A percentile compares a stretch with the other conserved stretches of the same genome.
Conservation (phyloP, 1,139 yeast species). For the Yarrowia galli region DNA sequence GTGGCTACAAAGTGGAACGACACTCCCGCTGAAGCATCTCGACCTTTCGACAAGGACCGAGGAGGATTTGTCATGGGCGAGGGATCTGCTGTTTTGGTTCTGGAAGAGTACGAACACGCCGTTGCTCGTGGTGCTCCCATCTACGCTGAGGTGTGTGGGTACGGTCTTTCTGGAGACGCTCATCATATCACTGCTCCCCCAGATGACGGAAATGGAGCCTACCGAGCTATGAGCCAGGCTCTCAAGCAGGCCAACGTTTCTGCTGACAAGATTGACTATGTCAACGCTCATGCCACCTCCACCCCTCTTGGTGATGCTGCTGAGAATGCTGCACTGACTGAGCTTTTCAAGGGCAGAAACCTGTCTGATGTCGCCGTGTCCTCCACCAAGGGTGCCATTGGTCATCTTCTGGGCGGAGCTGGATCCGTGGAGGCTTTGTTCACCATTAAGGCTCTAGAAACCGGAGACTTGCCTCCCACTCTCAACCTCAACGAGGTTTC, state of each 20-base stretch:
- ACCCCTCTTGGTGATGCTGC: constrained; percentile 89
- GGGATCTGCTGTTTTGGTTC: constrained; percentile 82
- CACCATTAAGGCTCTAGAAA: constrained; percentile 69
- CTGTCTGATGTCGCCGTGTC: constrained; percentile 59
- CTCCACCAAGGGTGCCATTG: constrained; percentile 90
- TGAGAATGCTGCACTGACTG: constrained; percentile 75
- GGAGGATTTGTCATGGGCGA: constrained; percentile 93
- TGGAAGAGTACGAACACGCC: constrained; percentile 85
- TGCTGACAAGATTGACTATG: constrained; percentile 65
- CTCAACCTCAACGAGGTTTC: constrained; percentile 68
- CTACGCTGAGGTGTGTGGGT: constrained; percentile 83
- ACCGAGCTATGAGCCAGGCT: constrained; percentile 81
- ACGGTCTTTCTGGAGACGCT: constrained; percentile 92
- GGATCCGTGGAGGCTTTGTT: constrained; percentile 93
- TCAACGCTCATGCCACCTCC: constrained; percentile 98
- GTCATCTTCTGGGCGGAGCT: constrained; percentile 95
- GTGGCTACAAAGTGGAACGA: constrained; percentile 71
- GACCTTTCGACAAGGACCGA: constrained; percentile 85
- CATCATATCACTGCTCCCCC: constrained; percentile 92
- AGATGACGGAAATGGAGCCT: constrained; percentile 84
- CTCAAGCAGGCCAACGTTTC: constrained; percentile 57
- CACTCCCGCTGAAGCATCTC: constrained; percentile 68
- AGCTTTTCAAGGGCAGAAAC: constrained; percentile 55
- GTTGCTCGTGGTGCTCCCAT: constrained; percentile 66
- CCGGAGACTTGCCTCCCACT: constrained; percentile 77